Evolutionary conservation across 2,329 filamentous ascomycete genomes (phyloP), one percentile per base, ranked within the genome.

Genomic region (Fusarium setosum): DNA sequence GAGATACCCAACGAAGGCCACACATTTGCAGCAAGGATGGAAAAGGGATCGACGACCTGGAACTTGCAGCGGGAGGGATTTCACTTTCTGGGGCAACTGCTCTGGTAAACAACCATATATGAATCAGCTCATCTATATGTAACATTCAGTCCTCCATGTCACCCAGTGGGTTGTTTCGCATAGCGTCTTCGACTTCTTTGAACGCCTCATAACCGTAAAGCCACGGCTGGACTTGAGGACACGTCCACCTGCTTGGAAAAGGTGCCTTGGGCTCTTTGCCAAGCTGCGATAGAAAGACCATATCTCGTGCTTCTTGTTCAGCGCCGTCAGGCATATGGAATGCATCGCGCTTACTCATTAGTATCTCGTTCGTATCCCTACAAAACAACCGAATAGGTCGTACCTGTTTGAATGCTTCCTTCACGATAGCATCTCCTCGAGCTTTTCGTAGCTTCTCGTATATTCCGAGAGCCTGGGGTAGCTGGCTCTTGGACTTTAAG

Each of bases 141-240:
- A 29, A 9, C 26, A 4, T 29, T 5, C 3, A 7, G 11, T 29
- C 26, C 26, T 29, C 8, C n/a, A n/a, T n/a, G 26, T 29, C 11
- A 9, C 26, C 11, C 8, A 29, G 11, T 9, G 26, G 5, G 11
- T 11, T 29, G 4, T 24, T 18, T 17, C 15, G 29, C 3, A 18
- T 31, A 20, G 42, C 42, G 10, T 45, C 24, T 31, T 45, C 17
- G 2, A 45, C n/a, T 17, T 31, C 42, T 17, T 45, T 20, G 24
- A 29, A n/a, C 6, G 29, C 86, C 74, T 90, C 85, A 63, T 91
- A 90, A 1, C 88, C 86, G 66, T 87, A 91, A 44, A 91, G 63
- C 86, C 88, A 90, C 1, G 84, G 83, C 73, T 91, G 88, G 0
- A 88, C 83, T 31, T 85, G 78, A 0, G 87, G 87, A 70, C 88